These are phyloP conservation scores for Naganishia cerealis DNA, from an alignment of 1,284 basidiomycete genomes.

Conservation along the genomic window DNA sequence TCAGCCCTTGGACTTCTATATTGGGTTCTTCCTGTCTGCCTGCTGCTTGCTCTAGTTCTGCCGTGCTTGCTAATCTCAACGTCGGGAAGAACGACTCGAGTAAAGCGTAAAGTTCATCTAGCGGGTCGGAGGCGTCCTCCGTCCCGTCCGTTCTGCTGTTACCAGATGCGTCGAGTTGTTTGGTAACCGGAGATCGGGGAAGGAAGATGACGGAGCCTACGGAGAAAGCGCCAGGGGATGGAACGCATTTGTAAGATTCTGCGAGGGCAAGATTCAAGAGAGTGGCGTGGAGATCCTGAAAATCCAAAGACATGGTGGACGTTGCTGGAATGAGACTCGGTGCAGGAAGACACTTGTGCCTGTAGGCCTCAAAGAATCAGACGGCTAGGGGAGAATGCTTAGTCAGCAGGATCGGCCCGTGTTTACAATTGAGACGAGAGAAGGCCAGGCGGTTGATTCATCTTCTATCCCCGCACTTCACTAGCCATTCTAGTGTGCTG, in stretches of 20 bases:
- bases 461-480: not conserved
- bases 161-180: conserved; percentile 38
- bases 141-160: conserved; percentile 35
- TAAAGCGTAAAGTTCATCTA: conserved; percentile 40
- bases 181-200: conserved; percentile 51
- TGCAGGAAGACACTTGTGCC: not conserved
- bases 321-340: not conserved
- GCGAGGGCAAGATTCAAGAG: conserved; percentile 51
- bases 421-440: not conserved
- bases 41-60: conserved; percentile 23
- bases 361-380: not conserved
- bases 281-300: conserved; percentile 42
- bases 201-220: conserved; percentile 83
- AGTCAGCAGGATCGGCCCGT: conserved; percentile 4
- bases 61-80: conserved; percentile 32
- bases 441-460: not conserved
- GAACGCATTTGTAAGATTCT: conserved; percentile 48
- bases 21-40: conserved; percentile 32
- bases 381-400: not conserved
- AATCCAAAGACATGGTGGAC: not conserved
- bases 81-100: conserved; percentile 42
- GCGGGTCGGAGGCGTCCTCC: not conserved
- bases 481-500: not conserved
- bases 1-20: conserved; percentile 37
- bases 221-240: conserved; percentile 77